Conservation (phyloP, 2,329 filamentous ascomycete genomes). For the Colletotrichum filicis region DNA sequence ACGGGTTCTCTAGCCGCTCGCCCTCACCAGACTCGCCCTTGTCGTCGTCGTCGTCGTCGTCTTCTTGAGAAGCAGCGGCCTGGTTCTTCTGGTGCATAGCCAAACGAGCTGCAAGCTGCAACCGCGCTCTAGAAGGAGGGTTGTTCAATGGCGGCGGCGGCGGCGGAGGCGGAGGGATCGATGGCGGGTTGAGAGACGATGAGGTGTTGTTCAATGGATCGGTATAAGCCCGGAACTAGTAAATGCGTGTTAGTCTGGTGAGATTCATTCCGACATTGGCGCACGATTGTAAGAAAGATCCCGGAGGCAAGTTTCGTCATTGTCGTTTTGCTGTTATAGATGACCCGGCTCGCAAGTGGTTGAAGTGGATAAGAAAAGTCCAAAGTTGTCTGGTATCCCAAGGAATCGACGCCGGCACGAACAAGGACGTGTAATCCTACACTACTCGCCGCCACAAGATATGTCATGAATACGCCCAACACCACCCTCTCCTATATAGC, state of each 20-base stretch:
- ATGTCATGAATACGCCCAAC: conserved; percentile 22
- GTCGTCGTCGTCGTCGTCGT: conserved; percentile 49
- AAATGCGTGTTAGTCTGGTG: conserved; percentile 22
- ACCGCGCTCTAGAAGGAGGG: conserved; percentile 84
- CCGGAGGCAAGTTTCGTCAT: conserved; percentile 28
- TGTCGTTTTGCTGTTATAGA: conserved; percentile 9
- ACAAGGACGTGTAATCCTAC: conserved; percentile 30
- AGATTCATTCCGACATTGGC: not conserved
- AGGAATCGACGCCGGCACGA: conserved; percentile 30
- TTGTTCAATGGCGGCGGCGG: conserved; percentile 87
- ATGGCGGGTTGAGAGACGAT: conserved; percentile 65
- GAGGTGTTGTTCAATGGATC: conserved; percentile 62
- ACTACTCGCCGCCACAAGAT: conserved; percentile 26
- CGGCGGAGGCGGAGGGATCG: conserved; percentile 68
- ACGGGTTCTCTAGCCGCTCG: conserved; percentile 56
- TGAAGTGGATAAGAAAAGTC: conserved; percentile 26
- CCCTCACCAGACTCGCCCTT: conserved; percentile 35
- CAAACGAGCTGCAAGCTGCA: conserved; percentile 90
- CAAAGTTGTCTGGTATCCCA: conserved; percentile 35
- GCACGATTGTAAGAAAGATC: not conserved
- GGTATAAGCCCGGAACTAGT: conserved; percentile 69
- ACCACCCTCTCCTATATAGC: not conserved
- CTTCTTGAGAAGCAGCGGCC: conserved; percentile 53
- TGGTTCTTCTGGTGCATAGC: conserved; percentile 77
- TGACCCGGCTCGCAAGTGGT: conserved; percentile 1